A percentile compares a stretch with the other conserved stretches of the same genome.
These are phyloP conservation scores for Erodium texanum DNA, from an alignment of 441 rosid genomes.

Conservation along the genomic window DNA sequence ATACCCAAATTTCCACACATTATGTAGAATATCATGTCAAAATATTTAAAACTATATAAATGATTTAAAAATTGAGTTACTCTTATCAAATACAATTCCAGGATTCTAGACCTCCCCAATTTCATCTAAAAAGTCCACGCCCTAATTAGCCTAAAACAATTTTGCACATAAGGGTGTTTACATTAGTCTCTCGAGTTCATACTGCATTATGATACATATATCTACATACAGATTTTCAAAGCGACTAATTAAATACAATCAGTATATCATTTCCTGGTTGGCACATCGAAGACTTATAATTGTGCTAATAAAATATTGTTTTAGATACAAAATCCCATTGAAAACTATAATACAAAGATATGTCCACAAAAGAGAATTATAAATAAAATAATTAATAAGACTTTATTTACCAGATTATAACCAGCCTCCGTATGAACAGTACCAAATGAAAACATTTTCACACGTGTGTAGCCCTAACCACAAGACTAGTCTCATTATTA, in stretches of 20 bases:
- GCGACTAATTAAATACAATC: not conserved
- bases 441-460: not conserved
- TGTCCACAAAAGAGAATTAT: not conserved
- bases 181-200: too few relatives aligned
- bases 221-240: not conserved
- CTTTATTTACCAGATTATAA: not conserved
- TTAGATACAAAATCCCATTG: not conserved
- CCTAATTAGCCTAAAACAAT: too few relatives aligned
- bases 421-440: constrained; percentile 4
- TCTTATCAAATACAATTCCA: too few relatives aligned
- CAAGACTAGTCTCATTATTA: not conserved
- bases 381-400: not conserved
- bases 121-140: too few relatives aligned
- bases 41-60: too few relatives aligned
- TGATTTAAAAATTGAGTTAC: too few relatives aligned
- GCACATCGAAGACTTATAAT: not conserved
- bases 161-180: too few relatives aligned
- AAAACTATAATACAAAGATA: not conserved
- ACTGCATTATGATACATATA: too few relatives aligned
- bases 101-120: too few relatives aligned
- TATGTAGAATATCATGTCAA: too few relatives aligned
- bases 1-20: too few relatives aligned
- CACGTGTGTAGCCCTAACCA: not conserved
- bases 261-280: not conserved
- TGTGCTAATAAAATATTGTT: too few relatives aligned